phyloP scores from a whole-genome alignment of 2,329 filamentous ascomycete species.

The Sclerotinia glacialis region DNA sequence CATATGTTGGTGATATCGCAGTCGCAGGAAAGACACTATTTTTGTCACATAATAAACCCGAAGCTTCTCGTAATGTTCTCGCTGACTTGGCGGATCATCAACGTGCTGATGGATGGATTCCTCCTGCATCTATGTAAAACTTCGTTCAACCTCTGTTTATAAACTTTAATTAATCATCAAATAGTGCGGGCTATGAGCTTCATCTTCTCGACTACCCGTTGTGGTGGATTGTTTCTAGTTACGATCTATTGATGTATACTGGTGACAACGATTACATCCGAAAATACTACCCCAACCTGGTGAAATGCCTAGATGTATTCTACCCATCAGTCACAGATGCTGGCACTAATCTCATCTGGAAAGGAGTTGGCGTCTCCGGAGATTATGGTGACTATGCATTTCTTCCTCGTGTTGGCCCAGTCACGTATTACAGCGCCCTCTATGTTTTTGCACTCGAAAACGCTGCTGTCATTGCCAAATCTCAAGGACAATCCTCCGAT shows the following conservation, averaged over 20 bases:
- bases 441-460: constrained; percentile 48
- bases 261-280: constrained; percentile 45
- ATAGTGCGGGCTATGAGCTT: constrained; percentile 47
- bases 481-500: constrained; percentile 39
- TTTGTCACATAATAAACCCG: constrained; percentile 45
- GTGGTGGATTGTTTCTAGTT: constrained; percentile 51
- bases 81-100: constrained; percentile 51
- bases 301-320: constrained; percentile 46
- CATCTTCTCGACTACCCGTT: constrained; percentile 52
- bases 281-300: constrained; percentile 45
- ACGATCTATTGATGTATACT: constrained; percentile 51
- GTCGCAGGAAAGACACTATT: constrained; percentile 50
- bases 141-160: too few relatives aligned
- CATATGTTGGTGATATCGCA: constrained; percentile 52
- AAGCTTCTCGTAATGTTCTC: constrained; percentile 47
- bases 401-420: constrained; percentile 46
- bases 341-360: constrained; percentile 44
- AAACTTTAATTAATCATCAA: not conserved
- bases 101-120: constrained; percentile 52
- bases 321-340: constrained; percentile 46
- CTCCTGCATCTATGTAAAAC: constrained; percentile 50
- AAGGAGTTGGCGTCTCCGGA: constrained; percentile 40
- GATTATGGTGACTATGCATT: constrained; percentile 54
- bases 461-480: constrained; percentile 45
- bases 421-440: constrained; percentile 53